Evolutionary conservation across 2,329 filamentous ascomycete species (phyloP), one percentile per base, ranked within the genome.

Genomic region (Ophiosphaerella korrae): DNA sequence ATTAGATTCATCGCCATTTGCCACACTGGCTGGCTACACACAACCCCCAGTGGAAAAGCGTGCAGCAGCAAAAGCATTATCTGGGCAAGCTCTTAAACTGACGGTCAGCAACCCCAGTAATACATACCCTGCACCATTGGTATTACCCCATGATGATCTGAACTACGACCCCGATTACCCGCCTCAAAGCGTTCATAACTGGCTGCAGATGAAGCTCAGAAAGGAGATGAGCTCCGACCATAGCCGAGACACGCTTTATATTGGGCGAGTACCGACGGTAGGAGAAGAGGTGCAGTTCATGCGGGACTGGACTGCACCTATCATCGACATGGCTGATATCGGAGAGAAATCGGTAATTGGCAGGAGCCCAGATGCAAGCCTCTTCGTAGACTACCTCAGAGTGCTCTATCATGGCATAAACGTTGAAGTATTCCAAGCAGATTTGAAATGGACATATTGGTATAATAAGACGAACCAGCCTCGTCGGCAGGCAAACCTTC

Each of bases 121-220:
- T 2, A 40, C 35, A 0, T 88, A 86, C 53, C 85, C 85, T 0
- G 82, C 75, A 0, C 84, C 85, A 0, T 64, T 88, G 5, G 73
- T 87, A 0, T 71, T 88, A 0, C 85, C 86, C 0, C 77, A 74
- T 2, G 85, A 88, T 61, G 82, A 83, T 16, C 74, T 89, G 1
- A 78, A 80, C 0, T 68, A 76, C 31, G 80, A 87, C 34, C 80
- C 82, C 1, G 72, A 78, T 5, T 77, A 75, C 34, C 74, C 77
- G 1, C 70, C 79, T 0, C 85, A 88, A 55, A 81, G 75, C 34
- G 72, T 84, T 36, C 73, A 75, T 24, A 75, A 76, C 0, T 88
- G 84, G 83, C 55, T 76, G 2, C 58, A 74, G 0, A 70, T 73
- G 23, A 55, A 62, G 16, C 13, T 31, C 2, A 71, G 83, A 5